phyloP scores from a whole-genome alignment of 2,329 filamentous ascomycete species.

The Bipolaris cookei region DNA sequence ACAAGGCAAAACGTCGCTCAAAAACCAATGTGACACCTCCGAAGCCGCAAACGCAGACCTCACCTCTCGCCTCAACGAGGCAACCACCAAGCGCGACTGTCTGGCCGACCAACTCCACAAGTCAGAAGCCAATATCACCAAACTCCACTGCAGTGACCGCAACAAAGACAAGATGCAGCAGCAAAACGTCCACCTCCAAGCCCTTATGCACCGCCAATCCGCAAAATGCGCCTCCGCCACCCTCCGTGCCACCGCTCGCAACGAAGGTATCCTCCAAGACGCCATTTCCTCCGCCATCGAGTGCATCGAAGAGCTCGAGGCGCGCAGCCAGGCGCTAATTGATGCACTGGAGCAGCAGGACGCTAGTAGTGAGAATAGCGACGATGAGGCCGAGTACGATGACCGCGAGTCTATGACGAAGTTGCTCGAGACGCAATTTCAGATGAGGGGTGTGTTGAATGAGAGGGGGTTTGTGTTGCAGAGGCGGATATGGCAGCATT shows the following conservation, averaged over 20 bases:
- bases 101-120: slow-evolving; percentile 15
- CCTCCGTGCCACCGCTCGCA: not conserved
- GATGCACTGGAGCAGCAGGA: slow-evolving; percentile 15
- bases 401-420: slow-evolving; percentile 1
- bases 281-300: slow-evolving; percentile 20
- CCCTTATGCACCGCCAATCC: no score
- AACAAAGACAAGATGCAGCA: slow-evolving; percentile 25
- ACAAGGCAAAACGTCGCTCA: slow-evolving; percentile 5
- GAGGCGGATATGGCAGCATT: no score
- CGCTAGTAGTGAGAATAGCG: slow-evolving; percentile 4
- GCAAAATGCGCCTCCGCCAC: not conserved
- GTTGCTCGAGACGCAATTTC: slow-evolving; percentile 13
- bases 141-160: slow-evolving; percentile 25
- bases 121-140: slow-evolving; percentile 3
- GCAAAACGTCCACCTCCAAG: slow-evolving; percentile 8
- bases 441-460: no score
- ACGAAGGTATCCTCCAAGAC: slow-evolving; percentile 15
- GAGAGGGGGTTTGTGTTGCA: no score
- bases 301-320: slow-evolving; percentile 27
- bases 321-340: slow-evolving; percentile 15
- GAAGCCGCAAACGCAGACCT: not conserved
- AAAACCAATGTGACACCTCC: not conserved
- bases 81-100: slow-evolving; percentile 9
- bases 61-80: not conserved
- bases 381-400: slow-evolving; percentile 11